Base-by-base conservation (phyloP, 2,329 filamentous ascomycete genomes). In the Alternaria arborescens region DNA sequence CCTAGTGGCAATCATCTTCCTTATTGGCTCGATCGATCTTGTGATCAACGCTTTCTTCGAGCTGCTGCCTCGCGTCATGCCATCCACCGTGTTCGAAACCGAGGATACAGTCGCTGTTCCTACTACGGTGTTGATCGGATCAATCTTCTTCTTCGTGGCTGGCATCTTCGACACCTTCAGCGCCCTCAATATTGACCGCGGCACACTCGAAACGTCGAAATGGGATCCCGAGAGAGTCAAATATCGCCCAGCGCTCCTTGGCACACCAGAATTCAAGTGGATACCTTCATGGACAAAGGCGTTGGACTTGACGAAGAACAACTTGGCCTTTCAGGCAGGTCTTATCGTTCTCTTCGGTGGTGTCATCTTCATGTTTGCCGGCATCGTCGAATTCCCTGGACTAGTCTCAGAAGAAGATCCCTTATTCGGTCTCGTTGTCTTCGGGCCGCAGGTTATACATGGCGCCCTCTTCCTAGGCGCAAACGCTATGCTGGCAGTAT, bases 361-460 rank as follows among this genome's bases (percentile, higher is more conserved):
- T 18, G 55, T 76, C 3, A 67, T 75, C 41, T 73, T 76, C 54
- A 72, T 73, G 67, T 66, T 74, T 41, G 70, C 70, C 2, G 73
- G 70, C 3, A 65, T 75, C n/a, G 67, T 70, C 16, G 71, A 70
- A 32, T 72, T 70, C 16, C 72, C 71, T 2, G 70, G 67, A n/a
- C 14, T 75, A 1, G 61, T 75, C 0, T n/a, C 62, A 0, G 65
- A 71, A 26, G 50, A 68, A 11, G 55, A 58, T 3, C 60, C 67
- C 0, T 38, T 64, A 4, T 71, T 68, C 11, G 52, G 42, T 0
- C 44, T 60, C 5, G 52, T 75, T 4, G 71, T 74, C 0, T 73
- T 74, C 26, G 68, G 69, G 0, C 71, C 71, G 0, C 73, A 75
- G 44, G 61, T 73, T 4, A 40, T 72, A 6, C 69, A 73, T 50